A percentile compares a stretch with the other conserved stretches of the same genome.
phyloP scores from a whole-genome alignment of 768 basidiomycete genomes.

The Pisolithus sp. region DNA sequence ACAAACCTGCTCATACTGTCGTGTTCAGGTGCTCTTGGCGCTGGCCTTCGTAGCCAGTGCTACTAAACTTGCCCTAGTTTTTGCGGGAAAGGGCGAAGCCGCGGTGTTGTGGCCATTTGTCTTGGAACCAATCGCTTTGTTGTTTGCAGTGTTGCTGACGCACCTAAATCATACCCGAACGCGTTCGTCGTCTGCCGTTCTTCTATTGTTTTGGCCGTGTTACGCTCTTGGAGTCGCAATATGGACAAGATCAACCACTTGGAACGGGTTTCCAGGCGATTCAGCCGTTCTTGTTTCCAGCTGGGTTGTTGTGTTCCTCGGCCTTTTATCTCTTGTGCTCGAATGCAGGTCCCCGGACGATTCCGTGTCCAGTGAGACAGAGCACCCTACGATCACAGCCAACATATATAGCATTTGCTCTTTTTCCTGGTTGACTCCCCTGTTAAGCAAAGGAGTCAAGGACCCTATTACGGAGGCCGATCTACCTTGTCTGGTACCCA shows the following conservation, averaged over 20 bases:
- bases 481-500: constrained; percentile 62
- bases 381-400: constrained; percentile 69
- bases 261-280: constrained; percentile 25
- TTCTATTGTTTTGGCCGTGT: constrained; percentile 80
- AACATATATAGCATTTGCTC: constrained; percentile 80
- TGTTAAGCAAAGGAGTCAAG: constrained; percentile 62
- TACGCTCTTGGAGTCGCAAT: constrained; percentile 46
- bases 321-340: constrained; percentile 49
- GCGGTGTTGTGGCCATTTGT: constrained; percentile 46
- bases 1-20: background rate
- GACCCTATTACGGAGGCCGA: constrained; percentile 80
- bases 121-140: constrained; percentile 52
- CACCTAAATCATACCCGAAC: constrained; percentile 66
- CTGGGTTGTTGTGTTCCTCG: constrained; percentile 37
- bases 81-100: constrained; percentile 27
- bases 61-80: constrained; percentile 35
- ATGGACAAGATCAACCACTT: constrained; percentile 55
- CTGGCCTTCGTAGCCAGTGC: constrained; percentile 44
- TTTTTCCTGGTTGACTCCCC: constrained; percentile 81
- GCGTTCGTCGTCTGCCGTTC: constrained; percentile 59
- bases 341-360: constrained; percentile 67
- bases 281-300: constrained; percentile 39
- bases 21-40: constrained; percentile 39
- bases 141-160: constrained; percentile 45
- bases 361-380: constrained; percentile 37